A percentile compares a stretch with the other conserved stretches of the same genome.
These are phyloP conservation scores for Euclidium syriacum DNA, from an alignment of 345 rosid species.

Conservation along the genomic window DNA sequence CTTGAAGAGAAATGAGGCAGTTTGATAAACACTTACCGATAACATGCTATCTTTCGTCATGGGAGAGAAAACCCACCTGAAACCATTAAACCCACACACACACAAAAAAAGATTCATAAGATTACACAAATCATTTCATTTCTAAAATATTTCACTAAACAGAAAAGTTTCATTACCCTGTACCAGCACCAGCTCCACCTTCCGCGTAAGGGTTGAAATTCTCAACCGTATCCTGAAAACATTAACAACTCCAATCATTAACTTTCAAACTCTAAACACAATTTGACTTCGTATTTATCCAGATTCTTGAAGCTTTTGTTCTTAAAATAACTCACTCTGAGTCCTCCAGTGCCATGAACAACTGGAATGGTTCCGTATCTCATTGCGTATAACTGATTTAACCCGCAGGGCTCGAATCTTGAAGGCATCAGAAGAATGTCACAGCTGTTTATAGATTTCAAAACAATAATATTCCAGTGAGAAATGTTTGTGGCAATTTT, in stretches of 20 bases:
- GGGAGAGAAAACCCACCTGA: constrained; percentile 90
- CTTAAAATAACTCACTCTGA: constrained; percentile 56
- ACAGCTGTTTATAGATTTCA: constrained; percentile 46
- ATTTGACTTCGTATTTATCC: background rate
- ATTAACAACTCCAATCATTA: background rate
- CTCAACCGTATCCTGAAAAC: constrained; percentile 78
- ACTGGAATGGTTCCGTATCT: constrained; percentile 94
- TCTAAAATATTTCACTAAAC: background rate
- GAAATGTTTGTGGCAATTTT: background rate
- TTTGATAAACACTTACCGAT: constrained; percentile 39
- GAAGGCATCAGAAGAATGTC: constrained; percentile 98
- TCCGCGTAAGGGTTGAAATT: constrained; percentile 67
- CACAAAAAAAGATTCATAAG: background rate
- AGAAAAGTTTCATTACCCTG: constrained; percentile 57
- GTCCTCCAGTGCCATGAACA: constrained; percentile 94
- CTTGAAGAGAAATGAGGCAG: background rate
- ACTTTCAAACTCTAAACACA: background rate
- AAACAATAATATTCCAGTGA: background rate
- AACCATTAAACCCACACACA: constrained; percentile 4
- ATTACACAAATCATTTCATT: background rate
- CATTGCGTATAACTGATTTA: constrained; percentile 96
- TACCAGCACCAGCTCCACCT: constrained; percentile 67
- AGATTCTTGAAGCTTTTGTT: background rate
- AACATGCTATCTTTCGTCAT: constrained; percentile 72
- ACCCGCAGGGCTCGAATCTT: constrained; percentile 93